Evolutionary conservation across 108 stramenopile species (phyloP).

Genomic region (Mediolabrus comicus): DNA sequence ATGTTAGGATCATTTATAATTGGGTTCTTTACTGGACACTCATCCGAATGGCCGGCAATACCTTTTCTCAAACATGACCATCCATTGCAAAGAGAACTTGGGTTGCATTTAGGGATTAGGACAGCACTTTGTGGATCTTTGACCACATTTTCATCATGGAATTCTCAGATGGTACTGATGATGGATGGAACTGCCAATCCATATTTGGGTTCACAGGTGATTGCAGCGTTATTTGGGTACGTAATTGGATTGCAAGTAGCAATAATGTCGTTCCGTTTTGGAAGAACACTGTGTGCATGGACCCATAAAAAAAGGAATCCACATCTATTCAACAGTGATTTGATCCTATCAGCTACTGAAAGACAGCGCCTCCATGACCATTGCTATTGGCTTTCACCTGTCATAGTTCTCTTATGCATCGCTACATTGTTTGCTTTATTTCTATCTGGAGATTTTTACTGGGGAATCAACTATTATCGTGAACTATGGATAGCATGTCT

Average conservation of each 20-base stretch:
- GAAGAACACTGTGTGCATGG: constrained; percentile 47
- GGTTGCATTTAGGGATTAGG: constrained; percentile 53
- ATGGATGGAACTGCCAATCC: constrained; percentile 60
- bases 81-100: constrained; percentile 53
- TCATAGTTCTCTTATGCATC: constrained; percentile 10
- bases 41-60: constrained; percentile 49
- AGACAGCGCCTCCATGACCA: not conserved
- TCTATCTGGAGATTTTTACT: constrained; percentile 46
- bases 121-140: constrained; percentile 75
- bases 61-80: constrained; percentile 64
- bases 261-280: constrained; percentile 48
- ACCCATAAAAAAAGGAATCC: constrained; percentile 44
- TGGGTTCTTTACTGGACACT: constrained; percentile 49
- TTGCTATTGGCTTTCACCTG: constrained; percentile 18
- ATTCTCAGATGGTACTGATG: constrained; percentile 82
- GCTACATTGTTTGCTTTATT: constrained; percentile 36
- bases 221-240: constrained; percentile 69
- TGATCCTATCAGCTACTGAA: not conserved
- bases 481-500: constrained; percentile 50
- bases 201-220: constrained; percentile 55
- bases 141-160: constrained; percentile 83
- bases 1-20: constrained; percentile 65
- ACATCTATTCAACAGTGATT: constrained; percentile 22
- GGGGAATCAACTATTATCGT: constrained; percentile 60
- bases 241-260: constrained; percentile 56